Base-by-base conservation (phyloP, 768 basidiomycete genomes). In the Boletales sp. region DNA sequence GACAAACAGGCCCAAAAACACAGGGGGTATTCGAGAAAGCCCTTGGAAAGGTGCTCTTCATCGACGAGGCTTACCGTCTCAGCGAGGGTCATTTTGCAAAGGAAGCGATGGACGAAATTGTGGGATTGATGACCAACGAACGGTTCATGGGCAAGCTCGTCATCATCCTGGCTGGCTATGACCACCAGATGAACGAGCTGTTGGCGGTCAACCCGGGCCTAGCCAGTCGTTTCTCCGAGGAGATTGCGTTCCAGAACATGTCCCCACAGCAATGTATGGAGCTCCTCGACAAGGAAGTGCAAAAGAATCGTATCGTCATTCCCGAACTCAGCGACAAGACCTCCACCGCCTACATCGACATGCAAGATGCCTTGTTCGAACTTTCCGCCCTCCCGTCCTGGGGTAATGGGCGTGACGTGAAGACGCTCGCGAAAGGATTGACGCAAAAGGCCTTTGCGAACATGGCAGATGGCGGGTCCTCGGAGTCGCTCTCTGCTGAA, bases 31-130 rank as follows among this genome's bases (percentile, higher is more conserved):
- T 88, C 41, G 82, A 85, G 38, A 82, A 80, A 56, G 85, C 83
- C 1, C 71, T 85, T 0, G 86, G 86, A 1, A 76, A 78, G 48
- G 82, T 88, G 4, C 74, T 87, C 8, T 87, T 88, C 68, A 74
- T 87, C 41, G 86, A 87, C 49, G 86, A 88, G 56, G 86, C 86
- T 0, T 88, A 88, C 56, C 72, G 84, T 13, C 69, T 88, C 19
- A 67, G 72, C 9, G 74, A 82, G 47, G 84, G 84, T 1, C 78
- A 70, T 8, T 88, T 86, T 53, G 83, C 84, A 1, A 76, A 86
- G 58, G 86, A 88, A 58, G 86, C 87, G 11, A 76, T 86, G 35
- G 87, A 88, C 57, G 86, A 88, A 55, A 60, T 88, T 17, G 86
- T 87, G 7, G 78, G 78, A 8, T 58, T 82, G 13, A 70, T 87